Conservation (phyloP, 371 early-diverging fungal genomes). For the Funneliformis caledonium region DNA sequence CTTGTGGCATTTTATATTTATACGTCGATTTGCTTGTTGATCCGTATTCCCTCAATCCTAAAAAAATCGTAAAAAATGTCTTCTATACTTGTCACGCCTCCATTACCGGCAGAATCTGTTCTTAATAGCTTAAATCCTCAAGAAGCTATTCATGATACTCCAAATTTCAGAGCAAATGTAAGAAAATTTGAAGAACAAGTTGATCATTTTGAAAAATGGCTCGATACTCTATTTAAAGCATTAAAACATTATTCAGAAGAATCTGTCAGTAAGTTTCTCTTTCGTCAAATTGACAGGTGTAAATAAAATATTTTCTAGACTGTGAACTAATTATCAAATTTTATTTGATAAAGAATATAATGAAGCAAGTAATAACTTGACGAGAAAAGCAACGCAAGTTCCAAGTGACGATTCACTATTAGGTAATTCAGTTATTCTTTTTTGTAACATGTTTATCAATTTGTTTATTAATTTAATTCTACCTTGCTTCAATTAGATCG, state of each 20-base stretch:
- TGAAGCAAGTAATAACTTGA: constrained; percentile 21
- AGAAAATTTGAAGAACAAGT: constrained; percentile 25
- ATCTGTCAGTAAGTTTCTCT: constrained; percentile 20
- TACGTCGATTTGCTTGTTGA: too few relatives aligned
- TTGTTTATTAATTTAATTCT: neutral
- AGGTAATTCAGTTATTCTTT: constrained; percentile 1
- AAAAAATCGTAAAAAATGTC: neutral
- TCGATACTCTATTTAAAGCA: constrained; percentile 14
- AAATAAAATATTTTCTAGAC: neutral
- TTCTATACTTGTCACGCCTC: neutral
- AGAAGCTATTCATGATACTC: constrained; percentile 29
- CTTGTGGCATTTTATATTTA: too few relatives aligned
- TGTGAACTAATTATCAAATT: neutral
- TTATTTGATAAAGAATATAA: constrained; percentile 1
- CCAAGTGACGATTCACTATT: constrained; percentile 10
- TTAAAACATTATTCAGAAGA: constrained; percentile 18
- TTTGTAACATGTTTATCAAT: neutral
- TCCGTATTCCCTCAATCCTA: too few relatives aligned
- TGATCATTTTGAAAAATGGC: constrained; percentile 37
- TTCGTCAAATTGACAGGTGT: neutral
- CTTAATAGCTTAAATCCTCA: neutral
- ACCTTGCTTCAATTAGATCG: neutral
- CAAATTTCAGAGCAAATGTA: constrained; percentile 22
- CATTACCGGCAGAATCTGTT: constrained; percentile 21
- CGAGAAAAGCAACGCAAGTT: neutral